Evolutionary conservation across 208 protist species (phyloP), one percentile per base, ranked within the genome.

Genomic region (Phytomonas sp.): DNA sequence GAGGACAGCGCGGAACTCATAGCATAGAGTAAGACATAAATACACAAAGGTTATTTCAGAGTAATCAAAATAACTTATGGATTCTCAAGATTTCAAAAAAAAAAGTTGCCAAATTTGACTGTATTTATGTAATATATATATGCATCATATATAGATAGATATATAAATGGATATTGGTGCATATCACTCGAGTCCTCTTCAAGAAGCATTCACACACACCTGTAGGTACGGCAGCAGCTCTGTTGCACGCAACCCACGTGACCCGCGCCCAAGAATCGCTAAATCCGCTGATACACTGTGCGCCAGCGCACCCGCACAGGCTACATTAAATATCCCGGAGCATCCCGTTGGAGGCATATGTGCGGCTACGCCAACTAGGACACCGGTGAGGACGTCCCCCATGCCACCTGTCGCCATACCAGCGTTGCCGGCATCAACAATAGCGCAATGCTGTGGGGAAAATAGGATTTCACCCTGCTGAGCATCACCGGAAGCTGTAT

Each of bases 321-420:
- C 70, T 3, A 74, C 77, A 16, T 80, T 70, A 42, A 82, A 87
- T 19, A 74, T 64, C 59, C 45, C 36, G 63, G 61, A 59, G 45
- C 23, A 11, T 26, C 45, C 45, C 45, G 16, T 56, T 42, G 76
- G 34, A 10, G 36, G 29, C 40, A 5, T 16, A 31, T n/a, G 5
- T 7, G 70, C 90, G 0, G 82, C 77, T 10, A 93, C 69, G 0
- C 78, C 81, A 0, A 80, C 82, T 36, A 92, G 66, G 8, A 89
- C 63, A 0, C 90, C 90, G 0, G 86, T 93, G 16, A 95, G 78
- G 10, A 92, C 84, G 75, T 95, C 90, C 0, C 90, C 90, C 82
- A 91, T 89, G 37, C 90, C 90, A 40, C 90, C 90, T 19, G 76
- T 84, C 16, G 82, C 87, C 90, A 95, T 95, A n/a, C 87, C 90